Evolutionary conservation across 2,329 filamentous ascomycete species (phyloP).

Genomic region (Neopestalotiopsis sp.): DNA sequence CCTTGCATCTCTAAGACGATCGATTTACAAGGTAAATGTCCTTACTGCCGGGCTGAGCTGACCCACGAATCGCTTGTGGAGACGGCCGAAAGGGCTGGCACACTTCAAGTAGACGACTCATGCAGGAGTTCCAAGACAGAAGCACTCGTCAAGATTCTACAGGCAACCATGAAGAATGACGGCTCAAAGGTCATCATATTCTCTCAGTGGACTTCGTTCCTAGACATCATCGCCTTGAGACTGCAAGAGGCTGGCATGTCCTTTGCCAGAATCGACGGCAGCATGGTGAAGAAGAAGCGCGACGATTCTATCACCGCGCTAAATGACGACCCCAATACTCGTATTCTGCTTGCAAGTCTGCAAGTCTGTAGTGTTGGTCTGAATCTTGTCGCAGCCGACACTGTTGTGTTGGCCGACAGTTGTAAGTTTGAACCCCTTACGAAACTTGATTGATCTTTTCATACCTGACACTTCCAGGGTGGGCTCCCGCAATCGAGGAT

Average conservation of each 20-base stretch:
- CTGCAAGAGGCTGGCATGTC: constrained; percentile 65
- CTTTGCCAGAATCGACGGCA: constrained; percentile 79
- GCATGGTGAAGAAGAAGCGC: constrained; percentile 73
- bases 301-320: constrained; percentile 74
- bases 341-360: constrained; percentile 81
- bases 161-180: constrained; percentile 68
- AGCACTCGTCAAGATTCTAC: constrained; percentile 76
- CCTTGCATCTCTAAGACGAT: constrained; percentile 78
- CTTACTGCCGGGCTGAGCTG: constrained; percentile 79
- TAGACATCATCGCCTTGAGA: constrained; percentile 74
- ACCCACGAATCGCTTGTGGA: constrained; percentile 63
- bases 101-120: constrained; percentile 52
- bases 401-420: constrained; percentile 81
- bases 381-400: constrained; percentile 85
- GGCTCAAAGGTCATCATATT: constrained; percentile 76
- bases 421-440: constrained; percentile 49
- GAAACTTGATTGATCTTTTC: neutral
- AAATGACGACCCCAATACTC: constrained; percentile 69
- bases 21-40: constrained; percentile 78
- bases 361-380: constrained; percentile 85
- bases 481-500: constrained; percentile 91
- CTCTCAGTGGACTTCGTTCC: constrained; percentile 78
- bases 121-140: constrained; percentile 83
- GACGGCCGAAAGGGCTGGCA: constrained; percentile 35
- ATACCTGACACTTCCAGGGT: constrained; percentile 57